Evolutionary conservation across 2,329 filamentous ascomycete genomes (phyloP).

Genomic region (Cladosporium sp.): DNA sequence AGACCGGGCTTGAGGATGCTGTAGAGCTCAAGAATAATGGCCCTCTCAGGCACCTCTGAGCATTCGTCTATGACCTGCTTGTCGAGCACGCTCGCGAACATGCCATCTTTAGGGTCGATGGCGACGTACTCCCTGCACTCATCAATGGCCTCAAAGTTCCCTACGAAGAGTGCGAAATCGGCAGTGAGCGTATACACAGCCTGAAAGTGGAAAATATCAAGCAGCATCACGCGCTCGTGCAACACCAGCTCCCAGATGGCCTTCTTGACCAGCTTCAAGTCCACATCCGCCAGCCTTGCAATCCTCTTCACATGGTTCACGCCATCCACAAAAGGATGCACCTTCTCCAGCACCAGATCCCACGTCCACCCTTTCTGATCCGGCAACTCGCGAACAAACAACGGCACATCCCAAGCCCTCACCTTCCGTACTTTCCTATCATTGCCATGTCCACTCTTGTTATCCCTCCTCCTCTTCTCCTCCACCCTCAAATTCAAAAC

Average conservation of each 20-base stretch:
- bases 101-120: constrained; percentile 33
- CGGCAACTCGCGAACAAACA: constrained; percentile 59
- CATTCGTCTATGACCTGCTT: constrained; percentile 5
- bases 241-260: constrained; percentile 88
- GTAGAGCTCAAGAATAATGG: constrained; percentile 75
- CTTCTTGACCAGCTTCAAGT: constrained; percentile 80
- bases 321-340: constrained; percentile 86
- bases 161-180: constrained; percentile 76
- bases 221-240: constrained; percentile 84
- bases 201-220: constrained; percentile 93
- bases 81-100: constrained; percentile 15
- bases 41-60: constrained; percentile 20
- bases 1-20: constrained; percentile 79
- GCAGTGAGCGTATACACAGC: constrained; percentile 85
- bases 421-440: constrained; percentile 66
- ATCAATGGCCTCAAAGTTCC: constrained; percentile 73
- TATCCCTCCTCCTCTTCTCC: neutral
- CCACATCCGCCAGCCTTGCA: constrained; percentile 79
- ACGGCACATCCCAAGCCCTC: constrained; percentile 85
- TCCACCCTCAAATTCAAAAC: constrained; percentile 34
- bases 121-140: constrained; percentile 88
- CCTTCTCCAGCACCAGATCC: constrained; percentile 75
- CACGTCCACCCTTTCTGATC: constrained; percentile 63
- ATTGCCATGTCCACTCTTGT: neutral
- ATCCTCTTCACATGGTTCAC: constrained; percentile 87